phyloP scores from a whole-genome alignment of 1,139 yeast genomes.

The Keqinozyma sinolaborantium region DNA sequence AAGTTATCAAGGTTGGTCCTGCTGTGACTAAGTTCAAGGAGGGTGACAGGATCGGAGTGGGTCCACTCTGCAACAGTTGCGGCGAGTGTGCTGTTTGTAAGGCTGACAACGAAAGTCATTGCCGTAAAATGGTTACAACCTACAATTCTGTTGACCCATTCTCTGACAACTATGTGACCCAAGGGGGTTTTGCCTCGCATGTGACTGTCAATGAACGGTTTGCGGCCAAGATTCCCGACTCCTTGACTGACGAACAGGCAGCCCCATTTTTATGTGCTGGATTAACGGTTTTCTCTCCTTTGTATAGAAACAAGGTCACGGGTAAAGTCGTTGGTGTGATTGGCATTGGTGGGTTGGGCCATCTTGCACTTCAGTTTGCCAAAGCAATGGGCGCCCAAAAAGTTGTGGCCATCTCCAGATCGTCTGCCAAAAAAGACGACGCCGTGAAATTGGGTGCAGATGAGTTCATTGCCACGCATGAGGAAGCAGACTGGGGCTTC shows the following conservation, averaged over 20 bases:
- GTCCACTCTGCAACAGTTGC: slow-evolving; percentile 53
- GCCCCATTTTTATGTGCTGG: slow-evolving; percentile 73
- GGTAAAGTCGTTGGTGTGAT: slow-evolving; percentile 43
- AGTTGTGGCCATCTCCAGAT: slow-evolving; percentile 38
- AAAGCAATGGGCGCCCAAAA: slow-evolving; percentile 36
- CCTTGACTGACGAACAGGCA: slow-evolving; percentile 40
- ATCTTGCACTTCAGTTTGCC: slow-evolving; percentile 40
- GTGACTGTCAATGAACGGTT: slow-evolving; percentile 51
- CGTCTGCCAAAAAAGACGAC: slow-evolving; percentile 32
- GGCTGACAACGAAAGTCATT: slow-evolving; percentile 47
- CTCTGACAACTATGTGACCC: slow-evolving; percentile 35
- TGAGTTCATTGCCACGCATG: slow-evolving; percentile 37
- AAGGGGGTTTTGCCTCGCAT: slow-evolving; percentile 64
- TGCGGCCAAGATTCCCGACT: slow-evolving; percentile 58
- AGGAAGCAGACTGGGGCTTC: slow-evolving; percentile 30
- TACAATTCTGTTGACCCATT: slow-evolving; percentile 38
- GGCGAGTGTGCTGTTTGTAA: slow-evolving; percentile 45
- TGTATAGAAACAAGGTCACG: slow-evolving; percentile 27
- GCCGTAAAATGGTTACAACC: slow-evolving; percentile 39
- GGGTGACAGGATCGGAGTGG: slow-evolving; percentile 64
- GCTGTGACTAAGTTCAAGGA: slow-evolving; percentile 43
- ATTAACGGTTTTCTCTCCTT: slow-evolving; percentile 58
- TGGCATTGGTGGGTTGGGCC: slow-evolving; percentile 48
- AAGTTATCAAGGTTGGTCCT: slow-evolving; percentile 44
- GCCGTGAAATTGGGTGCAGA: slow-evolving; percentile 35